These are phyloP conservation scores for Bryoerythrophyllum caledonicum DNA, from an alignment of 225 moss, liverwort and hornwort species.

Conservation along the genomic window DNA sequence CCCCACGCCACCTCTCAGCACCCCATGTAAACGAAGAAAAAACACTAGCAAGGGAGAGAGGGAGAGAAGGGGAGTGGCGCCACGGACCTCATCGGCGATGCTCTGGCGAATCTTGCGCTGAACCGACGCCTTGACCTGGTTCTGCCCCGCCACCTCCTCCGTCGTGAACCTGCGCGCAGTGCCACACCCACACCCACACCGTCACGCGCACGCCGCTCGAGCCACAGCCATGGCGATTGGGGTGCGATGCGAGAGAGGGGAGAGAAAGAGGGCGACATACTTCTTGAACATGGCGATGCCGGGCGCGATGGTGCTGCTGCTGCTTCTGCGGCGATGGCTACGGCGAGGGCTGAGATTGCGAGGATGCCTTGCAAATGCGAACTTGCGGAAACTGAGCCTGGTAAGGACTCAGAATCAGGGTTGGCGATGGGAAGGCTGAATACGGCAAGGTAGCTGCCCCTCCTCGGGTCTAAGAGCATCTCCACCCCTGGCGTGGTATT, in stretches of 20 bases:
- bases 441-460: too few species aligned
- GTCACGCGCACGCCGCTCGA: background rate
- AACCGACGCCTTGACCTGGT: constrained; percentile 96
- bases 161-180: constrained; percentile 50
- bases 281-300: constrained; percentile 31
- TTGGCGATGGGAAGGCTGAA: too few species aligned
- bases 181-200: background rate
- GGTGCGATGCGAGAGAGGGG: background rate
- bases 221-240: background rate
- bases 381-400: background rate
- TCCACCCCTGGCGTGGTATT: too few species aligned
- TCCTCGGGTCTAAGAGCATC: too few species aligned
- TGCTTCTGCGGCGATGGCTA: background rate
- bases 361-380: background rate
- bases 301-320: background rate
- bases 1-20: constrained; percentile 23
- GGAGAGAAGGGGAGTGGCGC: background rate
- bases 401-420: too few species aligned
- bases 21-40: background rate
- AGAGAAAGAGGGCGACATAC: background rate
- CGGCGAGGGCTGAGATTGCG: background rate
- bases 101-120: constrained; percentile 91
- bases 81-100: constrained; percentile 85
- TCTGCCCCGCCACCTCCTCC: constrained; percentile 96
- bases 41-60: background rate